Evolutionary conservation across 108 stramenopile genomes (phyloP), one percentile per base, ranked within the genome.

Genomic region (Pseudonitzschia delicatissima): DNA sequence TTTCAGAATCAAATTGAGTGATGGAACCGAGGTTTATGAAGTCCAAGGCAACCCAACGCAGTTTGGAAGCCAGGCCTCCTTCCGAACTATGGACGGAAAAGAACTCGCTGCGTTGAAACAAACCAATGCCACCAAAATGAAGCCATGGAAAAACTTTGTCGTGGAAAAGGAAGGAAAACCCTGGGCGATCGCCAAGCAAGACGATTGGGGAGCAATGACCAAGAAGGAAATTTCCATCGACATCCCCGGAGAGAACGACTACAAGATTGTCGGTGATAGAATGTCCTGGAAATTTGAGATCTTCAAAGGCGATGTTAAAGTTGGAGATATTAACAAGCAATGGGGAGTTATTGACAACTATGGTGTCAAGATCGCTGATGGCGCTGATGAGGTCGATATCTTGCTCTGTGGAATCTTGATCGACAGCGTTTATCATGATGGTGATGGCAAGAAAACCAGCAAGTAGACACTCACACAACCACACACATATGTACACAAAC

Each of bases 171-270:
- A 57, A 9, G 55, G 55, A 17, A 32, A 32, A 2, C 55, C 27
- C 23, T 57, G 28, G 28, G 55, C 55, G 7, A 36, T 18, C 13
- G 32, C 17, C 55, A 57, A 57, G 55, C 32, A 57, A 18, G 21
- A 33, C 18, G 34, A 57, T 20, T 35, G 34, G 55, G 55, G 32
- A 6, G 2, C 18, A 26, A 4, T 20, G 25, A 6, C 7, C 34
- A 57, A 57, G 55, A 57, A 57, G 29, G 55, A 57, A 32, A 57
- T 57, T 5, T 1, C 7, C n/a, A 33, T 57, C 34, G 55, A 57
- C 34, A 32, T 57, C 2, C 55, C 55, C 29, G 55, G 55, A 18
- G 55, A 57, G 6, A 57, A 57, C 55, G 29, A 57, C 34, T 57
- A 57, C 55, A 57, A 57, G 11, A 32, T 57, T 26, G 29, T 18